Evolutionary conservation across 129 eudicot genomes (phyloP).

Genomic region (Scalesia atractyloides): DNA sequence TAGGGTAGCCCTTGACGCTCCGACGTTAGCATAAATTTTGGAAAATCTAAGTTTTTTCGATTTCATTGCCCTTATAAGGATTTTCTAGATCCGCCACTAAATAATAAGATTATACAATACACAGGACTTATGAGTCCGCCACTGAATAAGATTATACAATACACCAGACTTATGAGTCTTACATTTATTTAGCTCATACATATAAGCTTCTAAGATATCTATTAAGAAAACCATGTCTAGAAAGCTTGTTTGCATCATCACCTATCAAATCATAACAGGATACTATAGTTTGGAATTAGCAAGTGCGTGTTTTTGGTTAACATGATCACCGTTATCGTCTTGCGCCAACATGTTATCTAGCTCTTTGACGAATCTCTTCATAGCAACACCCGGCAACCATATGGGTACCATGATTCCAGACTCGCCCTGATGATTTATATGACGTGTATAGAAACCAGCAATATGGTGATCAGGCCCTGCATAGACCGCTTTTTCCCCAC

Average conservation of each 20-base stretch:
- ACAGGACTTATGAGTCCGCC: too few species aligned
- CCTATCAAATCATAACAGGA: background rate
- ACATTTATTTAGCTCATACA: background rate
- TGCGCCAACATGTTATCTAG: background rate
- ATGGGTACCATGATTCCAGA: background rate
- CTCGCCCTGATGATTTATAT: constrained; percentile 27
- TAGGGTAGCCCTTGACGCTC: too few species aligned
- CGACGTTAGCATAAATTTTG: too few species aligned
- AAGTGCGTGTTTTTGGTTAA: background rate
- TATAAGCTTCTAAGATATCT: background rate
- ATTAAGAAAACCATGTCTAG: background rate
- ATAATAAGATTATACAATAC: too few species aligned
- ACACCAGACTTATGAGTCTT: background rate
- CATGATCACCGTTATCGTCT: background rate
- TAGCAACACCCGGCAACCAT: background rate
- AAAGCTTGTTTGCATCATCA: background rate
- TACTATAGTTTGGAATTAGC: background rate
- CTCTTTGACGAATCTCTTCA: constrained; percentile 8
- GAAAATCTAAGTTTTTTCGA: too few species aligned
- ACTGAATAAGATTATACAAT: background rate
- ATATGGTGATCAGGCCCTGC: constrained; percentile 31
- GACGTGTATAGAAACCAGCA: constrained; percentile 21
- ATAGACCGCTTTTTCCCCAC: constrained; percentile 49
- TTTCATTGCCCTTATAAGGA: too few species aligned
- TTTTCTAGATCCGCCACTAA: too few species aligned